These are phyloP conservation scores for Scolecobasidium constrictum DNA, from an alignment of 2,329 filamentous ascomycete species.

Conservation along the genomic window DNA sequence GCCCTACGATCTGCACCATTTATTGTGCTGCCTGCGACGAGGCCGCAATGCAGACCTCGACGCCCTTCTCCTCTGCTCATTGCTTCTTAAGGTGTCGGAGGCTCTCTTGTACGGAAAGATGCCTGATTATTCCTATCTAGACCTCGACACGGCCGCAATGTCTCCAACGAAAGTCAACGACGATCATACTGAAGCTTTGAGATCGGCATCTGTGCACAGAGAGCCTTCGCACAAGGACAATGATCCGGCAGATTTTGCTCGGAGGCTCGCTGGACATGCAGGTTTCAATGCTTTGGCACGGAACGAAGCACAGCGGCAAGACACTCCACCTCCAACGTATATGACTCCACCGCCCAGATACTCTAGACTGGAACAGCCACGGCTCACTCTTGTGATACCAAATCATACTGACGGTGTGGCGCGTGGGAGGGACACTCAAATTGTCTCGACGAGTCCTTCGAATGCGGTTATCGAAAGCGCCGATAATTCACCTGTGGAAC, in stretches of 20 bases:
- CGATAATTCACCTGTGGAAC: not conserved
- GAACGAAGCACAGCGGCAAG: no score
- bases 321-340: not conserved
- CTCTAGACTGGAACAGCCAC: constrained; percentile 3
- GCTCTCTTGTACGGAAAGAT: no score
- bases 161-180: not conserved
- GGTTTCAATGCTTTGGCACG: constrained; percentile 1
- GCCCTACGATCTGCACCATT: not conserved
- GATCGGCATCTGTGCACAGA: not conserved
- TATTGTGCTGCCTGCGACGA: not conserved
- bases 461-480: not conserved
- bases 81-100: no score
- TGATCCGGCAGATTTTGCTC: constrained; percentile 2
- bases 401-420: not conserved
- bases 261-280: constrained; percentile 1
- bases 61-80: no score
- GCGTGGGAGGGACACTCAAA: not conserved
- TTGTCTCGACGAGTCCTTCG: not conserved
- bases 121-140: constrained; percentile 26
- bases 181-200: not conserved
- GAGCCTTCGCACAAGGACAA: not conserved
- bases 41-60: no score
- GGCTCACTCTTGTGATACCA: constrained; percentile 3
- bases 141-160: not conserved
- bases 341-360: constrained; percentile 7